A percentile compares a stretch with the other conserved stretches of the same genome.
These are phyloP conservation scores for Colletotrichum lini DNA, from an alignment of 2,329 filamentous ascomycete genomes.

Conservation along the genomic window DNA sequence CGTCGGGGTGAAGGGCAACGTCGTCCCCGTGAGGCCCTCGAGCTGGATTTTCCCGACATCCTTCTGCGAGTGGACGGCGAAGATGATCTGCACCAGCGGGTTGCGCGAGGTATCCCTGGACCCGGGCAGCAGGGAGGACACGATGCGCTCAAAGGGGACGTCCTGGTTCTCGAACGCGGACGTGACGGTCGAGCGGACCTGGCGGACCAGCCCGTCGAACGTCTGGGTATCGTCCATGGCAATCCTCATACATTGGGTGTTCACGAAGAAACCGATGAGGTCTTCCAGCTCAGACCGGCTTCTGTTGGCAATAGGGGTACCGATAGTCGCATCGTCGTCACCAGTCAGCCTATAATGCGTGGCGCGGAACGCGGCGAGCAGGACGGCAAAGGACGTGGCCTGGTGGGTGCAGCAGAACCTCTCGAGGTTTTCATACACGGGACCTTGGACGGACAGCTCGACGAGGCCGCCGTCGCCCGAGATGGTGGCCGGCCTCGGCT, in stretches of 20 bases:
- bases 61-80: conserved; percentile 23
- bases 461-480: conserved; percentile 40
- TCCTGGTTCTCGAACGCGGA: conserved; percentile 45
- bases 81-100: conserved; percentile 28
- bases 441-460: conserved; percentile 28
- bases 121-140: conserved; percentile 15
- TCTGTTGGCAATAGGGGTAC: conserved; percentile 37
- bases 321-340: conserved; percentile 33
- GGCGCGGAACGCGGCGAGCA: conserved; percentile 41
- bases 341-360: conserved; percentile 42
- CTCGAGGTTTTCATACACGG: conserved; percentile 26
- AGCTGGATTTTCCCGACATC: conserved; percentile 19
- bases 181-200: conserved; percentile 12
- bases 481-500: conserved; percentile 37
- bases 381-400: conserved; percentile 31
- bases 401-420: conserved; percentile 37
- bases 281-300: conserved; percentile 23
- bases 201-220: conserved; percentile 20
- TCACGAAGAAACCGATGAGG: conserved; percentile 47
- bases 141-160: conserved; percentile 32
- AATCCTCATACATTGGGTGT: conserved; percentile 45
- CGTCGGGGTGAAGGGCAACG: conserved; percentile 14
- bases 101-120: conserved; percentile 26
- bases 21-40: conserved; percentile 9
- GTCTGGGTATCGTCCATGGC: conserved; percentile 16